Base-by-base conservation (phyloP, 345 rosid genomes). In the Gossypium raimondii region DNA sequence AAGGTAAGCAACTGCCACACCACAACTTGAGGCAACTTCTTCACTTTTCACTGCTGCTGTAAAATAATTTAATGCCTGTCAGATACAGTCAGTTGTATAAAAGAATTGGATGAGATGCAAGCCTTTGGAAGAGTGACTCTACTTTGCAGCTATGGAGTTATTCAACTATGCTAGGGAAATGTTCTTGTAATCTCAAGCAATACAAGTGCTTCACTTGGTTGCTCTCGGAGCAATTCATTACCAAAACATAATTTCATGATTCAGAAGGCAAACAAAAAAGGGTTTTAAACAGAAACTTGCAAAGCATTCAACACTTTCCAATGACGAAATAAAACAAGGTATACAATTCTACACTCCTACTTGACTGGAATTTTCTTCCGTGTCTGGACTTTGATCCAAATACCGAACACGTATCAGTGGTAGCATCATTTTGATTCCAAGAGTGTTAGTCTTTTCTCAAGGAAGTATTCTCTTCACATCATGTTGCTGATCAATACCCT, bases 381-480 rank as follows among this genome's bases (percentile, higher is more conserved):
- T 9, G 51, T 47, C 51, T 10, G 51, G 51, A 47, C 12, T 47
- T 12, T 11, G 3, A 47, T 41, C 50, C 67, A 17, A 38, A 2
- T 74, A 74, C 62, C 11, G 38, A 73, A 51, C n/a, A 4, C 18
- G 70, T 12, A 52, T 51, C 57, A 2, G 67, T 70, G 74, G 57
- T 16, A 52, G n/a, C 61, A 53, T 68, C 57, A 47, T 7, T 67
- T 67, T 50, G 59, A n/a, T n/a, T 55, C 24, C 59, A 55, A 55
- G 25, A 7, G 18, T 69, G 13, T 41, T 29, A 11, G 25, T 63
- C 58, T 45, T 24, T 75, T 60, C 73, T 79, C 79, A 89, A 17
- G 86, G 87, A 29, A 87, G 73, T 68, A 88, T 47, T 81, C 86
- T 84, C 84, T 87, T 87, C 77, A 79, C 76, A 25, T 87, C 86